Evolutionary conservation across 441 rosid genomes (phyloP), one percentile per base, ranked within the genome.

Genomic region (Erodium moschatum): DNA sequence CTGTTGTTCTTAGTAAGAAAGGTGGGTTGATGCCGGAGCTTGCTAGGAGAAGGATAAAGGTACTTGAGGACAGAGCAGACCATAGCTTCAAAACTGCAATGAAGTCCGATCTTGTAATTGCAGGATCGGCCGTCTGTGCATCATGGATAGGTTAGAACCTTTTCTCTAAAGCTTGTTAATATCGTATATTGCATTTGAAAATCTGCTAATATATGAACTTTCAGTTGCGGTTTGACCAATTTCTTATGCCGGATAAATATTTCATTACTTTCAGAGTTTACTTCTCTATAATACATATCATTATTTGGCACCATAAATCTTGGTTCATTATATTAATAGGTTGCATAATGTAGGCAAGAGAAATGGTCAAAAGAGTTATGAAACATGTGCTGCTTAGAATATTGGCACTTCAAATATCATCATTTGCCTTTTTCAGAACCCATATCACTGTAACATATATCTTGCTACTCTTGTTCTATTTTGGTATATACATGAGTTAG

Each of bases 121-220:
- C 97, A 61, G 98, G 98, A 74, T 93, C 98, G 52, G 98, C 98
- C 50, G 98, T 93, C 60, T 93, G 97, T 82, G 89, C 90, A 58
- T 83, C 93, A 60, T 93, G 98, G 98, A 88, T 93, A 66, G 98
- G 98, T 93, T 73, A 81, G 84, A 63, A 66, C 66, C 70, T 35
- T 12, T 67, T 27, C 19, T 27, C 42, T 48, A 66, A 63, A 60
- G 18, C 62, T 71, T 10, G 35, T 69, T 75, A 67, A 13, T 21
- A 31, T 70, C 61, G 15, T 68, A 38, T 12, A 11, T 38, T 9
- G 16, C 73, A 72, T 46, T 68, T 56, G 66, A 68, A 46, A 66
- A 62, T 60, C 24, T 56, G 21, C 62, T 56, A 56, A 6, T 56
- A 8, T 16, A 16, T 16, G 62, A 18, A 18, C 21, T 56, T 56